These are phyloP conservation scores for Celoporthe dispersa DNA, from an alignment of 2,329 filamentous ascomycete species.

Conservation along the genomic window DNA sequence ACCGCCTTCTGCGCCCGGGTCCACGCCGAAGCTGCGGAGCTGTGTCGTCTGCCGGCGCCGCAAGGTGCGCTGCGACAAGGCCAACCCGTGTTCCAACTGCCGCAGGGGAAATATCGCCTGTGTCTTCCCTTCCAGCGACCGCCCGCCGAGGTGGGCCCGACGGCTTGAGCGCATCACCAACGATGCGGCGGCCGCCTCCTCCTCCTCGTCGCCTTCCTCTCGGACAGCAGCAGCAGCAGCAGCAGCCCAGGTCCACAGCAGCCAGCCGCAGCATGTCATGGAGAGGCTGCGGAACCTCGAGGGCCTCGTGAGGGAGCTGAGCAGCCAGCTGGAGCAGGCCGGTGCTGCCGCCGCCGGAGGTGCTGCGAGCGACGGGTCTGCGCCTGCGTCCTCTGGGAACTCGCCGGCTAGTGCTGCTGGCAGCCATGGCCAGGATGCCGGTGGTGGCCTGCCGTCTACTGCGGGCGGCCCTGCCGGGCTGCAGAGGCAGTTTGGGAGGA, in stretches of 20 bases:
- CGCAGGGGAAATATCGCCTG: conserved; percentile 57
- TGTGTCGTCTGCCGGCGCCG: conserved; percentile 57
- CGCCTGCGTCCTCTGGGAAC: conserved; percentile 31
- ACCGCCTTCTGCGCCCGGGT: conserved; percentile 6
- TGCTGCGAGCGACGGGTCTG: conserved; percentile 35
- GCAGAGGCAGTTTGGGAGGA: conserved; percentile 50
- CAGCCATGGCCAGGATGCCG: conserved; percentile 31
- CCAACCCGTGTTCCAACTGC: conserved; percentile 61
- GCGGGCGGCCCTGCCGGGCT: conserved; percentile 32
- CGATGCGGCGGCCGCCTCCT: conserved; percentile 27
- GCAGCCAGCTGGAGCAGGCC: conserved; percentile 50
- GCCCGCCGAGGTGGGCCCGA: conserved; percentile 58
- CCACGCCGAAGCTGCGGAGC: conserved; percentile 46
- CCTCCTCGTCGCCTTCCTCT: background rate
- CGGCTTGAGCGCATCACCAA: conserved; percentile 49
- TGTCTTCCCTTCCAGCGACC: conserved; percentile 53
- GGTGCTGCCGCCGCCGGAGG: conserved; percentile 35
- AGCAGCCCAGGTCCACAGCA: conserved; percentile 36
- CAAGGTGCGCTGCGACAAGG: conserved; percentile 63
- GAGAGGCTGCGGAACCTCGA: conserved; percentile 56
- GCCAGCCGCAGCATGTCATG: conserved; percentile 46
- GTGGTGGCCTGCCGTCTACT: conserved; percentile 23
- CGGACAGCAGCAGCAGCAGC: conserved; percentile 35
- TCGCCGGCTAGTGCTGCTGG: conserved; percentile 38
- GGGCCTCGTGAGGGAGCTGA: conserved; percentile 54